Evolutionary conservation across 176 grass and related monocot genomes (phyloP).

Genomic region (Aegilops umbellulata): DNA sequence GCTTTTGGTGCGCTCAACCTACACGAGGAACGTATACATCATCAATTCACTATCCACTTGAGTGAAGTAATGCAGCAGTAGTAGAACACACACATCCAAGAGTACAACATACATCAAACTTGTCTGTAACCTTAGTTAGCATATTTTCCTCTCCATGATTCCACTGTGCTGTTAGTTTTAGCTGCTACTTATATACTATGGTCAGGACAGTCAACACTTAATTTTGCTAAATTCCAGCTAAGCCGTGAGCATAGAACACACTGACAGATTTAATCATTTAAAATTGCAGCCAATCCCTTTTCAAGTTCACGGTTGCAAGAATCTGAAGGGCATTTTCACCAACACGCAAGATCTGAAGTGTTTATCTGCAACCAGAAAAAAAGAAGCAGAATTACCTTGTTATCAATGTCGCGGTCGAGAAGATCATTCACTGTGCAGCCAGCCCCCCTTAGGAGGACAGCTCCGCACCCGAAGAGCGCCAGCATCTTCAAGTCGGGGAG

Average conservation of each 20-base stretch:
- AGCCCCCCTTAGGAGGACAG: slow-evolving; percentile 74
- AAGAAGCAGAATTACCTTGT: slow-evolving; percentile 38
- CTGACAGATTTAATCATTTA: neutral
- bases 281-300: neutral
- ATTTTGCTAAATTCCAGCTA: neutral
- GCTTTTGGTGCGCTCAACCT: slow-evolving; percentile 79
- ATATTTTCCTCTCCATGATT: neutral
- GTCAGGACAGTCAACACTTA: neutral
- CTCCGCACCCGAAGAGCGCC: slow-evolving; percentile 68
- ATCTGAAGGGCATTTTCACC: neutral
- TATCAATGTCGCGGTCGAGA: slow-evolving; percentile 76
- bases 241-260: neutral
- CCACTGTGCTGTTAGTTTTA: neutral
- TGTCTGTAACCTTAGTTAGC: neutral
- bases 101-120: neutral
- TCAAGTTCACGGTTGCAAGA: neutral
- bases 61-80: neutral
- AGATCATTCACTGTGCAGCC: slow-evolving; percentile 91
- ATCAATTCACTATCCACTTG: neutral
- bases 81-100: neutral
- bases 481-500: slow-evolving; percentile 80
- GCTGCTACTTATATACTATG: neutral
- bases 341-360: neutral
- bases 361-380: neutral
- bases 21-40: neutral